A percentile compares a stretch with the other conserved stretches of the same genome.
These are phyloP conservation scores for Hortaea sp. DNA, from an alignment of 2,329 filamentous ascomycete species.

Conservation along the genomic window DNA sequence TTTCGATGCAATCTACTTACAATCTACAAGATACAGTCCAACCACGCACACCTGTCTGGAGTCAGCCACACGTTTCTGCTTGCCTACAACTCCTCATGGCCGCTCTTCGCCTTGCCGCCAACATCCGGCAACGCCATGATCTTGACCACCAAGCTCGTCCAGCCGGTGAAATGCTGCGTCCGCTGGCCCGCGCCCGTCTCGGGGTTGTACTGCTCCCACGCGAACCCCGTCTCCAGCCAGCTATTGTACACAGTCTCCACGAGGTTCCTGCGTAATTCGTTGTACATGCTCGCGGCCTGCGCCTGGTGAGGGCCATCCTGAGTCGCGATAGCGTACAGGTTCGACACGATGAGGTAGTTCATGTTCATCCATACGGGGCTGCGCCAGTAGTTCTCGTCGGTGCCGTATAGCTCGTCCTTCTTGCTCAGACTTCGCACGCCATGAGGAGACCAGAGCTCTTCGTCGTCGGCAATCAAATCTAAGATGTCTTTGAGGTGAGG, in stretches of 20 bases:
- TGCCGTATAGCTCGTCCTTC: constrained; percentile 73
- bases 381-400: constrained; percentile 94
- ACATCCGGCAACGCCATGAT: constrained; percentile 90
- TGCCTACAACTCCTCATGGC: constrained; percentile 40
- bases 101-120: constrained; percentile 10
- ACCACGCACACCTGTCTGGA: too few relatives aligned
- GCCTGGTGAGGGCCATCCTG: constrained; percentile 54
- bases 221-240: constrained; percentile 88
- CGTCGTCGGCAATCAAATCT: constrained; percentile 66
- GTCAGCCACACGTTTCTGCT: too few relatives aligned
- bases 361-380: constrained; percentile 93
- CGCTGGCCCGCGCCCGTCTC: constrained; percentile 88
- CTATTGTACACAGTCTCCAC: constrained; percentile 79
- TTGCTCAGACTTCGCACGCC: constrained; percentile 87
- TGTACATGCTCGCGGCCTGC: constrained; percentile 65
- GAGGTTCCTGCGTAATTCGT: constrained; percentile 66
- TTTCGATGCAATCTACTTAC: too few relatives aligned
- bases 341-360: constrained; percentile 76
- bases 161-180: constrained; percentile 95
- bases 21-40: too few relatives aligned
- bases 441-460: constrained; percentile 80
- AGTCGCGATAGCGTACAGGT: constrained; percentile 60
- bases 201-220: constrained; percentile 97
- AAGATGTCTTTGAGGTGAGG: constrained; percentile 64
- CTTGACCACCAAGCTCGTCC: constrained; percentile 97